Percentiles rank a stretch among this genome's conserved stretches.
These are phyloP conservation scores for Zarea fungicola DNA, from an alignment of 2,329 filamentous ascomycete genomes.

Conservation along the genomic window DNA sequence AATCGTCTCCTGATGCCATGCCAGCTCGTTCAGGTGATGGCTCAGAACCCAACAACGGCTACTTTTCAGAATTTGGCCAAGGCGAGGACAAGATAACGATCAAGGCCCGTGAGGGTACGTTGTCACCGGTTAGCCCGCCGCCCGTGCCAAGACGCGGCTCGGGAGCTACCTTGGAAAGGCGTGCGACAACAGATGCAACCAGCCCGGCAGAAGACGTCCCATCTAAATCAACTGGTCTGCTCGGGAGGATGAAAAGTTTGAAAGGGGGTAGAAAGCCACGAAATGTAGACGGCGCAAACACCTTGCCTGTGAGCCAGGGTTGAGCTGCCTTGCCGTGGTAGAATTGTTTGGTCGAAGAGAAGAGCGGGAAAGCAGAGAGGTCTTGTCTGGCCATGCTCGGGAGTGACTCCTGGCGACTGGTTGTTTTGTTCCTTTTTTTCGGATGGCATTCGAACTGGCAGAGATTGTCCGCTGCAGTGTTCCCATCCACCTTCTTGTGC, in stretches of 20 bases:
- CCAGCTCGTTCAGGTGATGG: slow-evolving; percentile 29
- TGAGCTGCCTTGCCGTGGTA: slow-evolving; percentile 15
- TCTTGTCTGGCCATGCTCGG: too few relatives aligned
- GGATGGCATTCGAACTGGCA: not conserved
- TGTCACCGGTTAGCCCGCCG: slow-evolving; percentile 54
- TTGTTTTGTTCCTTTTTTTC: too few relatives aligned
- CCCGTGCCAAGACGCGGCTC: slow-evolving; percentile 35
- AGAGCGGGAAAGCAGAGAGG: not conserved
- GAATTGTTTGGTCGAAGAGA: slow-evolving; percentile 2
- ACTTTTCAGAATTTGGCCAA: slow-evolving; percentile 71
- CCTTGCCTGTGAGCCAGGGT: not conserved
- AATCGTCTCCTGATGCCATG: slow-evolving; percentile 35
- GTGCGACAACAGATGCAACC: slow-evolving; percentile 55
- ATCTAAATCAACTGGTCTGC: slow-evolving; percentile 54
- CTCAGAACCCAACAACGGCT: slow-evolving; percentile 58
- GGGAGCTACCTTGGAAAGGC: slow-evolving; percentile 53
- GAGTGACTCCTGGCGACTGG: too few relatives aligned
- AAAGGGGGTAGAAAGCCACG: slow-evolving; percentile 57
- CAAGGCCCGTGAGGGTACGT: slow-evolving; percentile 32
- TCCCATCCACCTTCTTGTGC: too few relatives aligned
- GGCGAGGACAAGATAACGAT: slow-evolving; percentile 48
- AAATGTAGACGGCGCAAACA: slow-evolving; percentile 31
- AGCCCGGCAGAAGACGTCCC: slow-evolving; percentile 35
- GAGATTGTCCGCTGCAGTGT: not conserved
- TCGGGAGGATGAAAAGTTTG: slow-evolving; percentile 77